Conservation (phyloP, 2,329 filamentous ascomycete species). For the Cladosporium sp. region DNA sequence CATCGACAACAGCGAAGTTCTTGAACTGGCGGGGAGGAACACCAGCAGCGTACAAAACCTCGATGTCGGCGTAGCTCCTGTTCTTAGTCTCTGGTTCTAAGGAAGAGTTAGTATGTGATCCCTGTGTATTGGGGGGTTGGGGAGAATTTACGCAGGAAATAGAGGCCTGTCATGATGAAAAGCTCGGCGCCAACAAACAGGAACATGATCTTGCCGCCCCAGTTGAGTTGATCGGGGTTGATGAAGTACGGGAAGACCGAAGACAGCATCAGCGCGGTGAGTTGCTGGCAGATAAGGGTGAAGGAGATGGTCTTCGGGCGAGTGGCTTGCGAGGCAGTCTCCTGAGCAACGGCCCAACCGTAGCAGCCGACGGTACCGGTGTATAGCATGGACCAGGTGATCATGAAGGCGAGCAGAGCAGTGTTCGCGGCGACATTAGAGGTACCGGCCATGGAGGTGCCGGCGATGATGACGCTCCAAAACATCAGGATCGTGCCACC, state of each 20-base stretch:
- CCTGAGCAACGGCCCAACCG: slow-evolving; percentile 31
- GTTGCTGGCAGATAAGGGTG: slow-evolving; percentile 34
- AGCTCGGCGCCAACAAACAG: slow-evolving; percentile 40
- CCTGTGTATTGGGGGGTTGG: no score
- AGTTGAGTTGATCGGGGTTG: slow-evolving; percentile 42
- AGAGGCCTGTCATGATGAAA: slow-evolving; percentile 35
- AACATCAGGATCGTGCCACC: slow-evolving; percentile 28
- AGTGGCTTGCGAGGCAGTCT: slow-evolving; percentile 28
- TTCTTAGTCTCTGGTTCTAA: slow-evolving; percentile 42
- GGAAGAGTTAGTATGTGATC: no score
- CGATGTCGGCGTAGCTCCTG: slow-evolving; percentile 40
- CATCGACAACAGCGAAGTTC: slow-evolving; percentile 27
- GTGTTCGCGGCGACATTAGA: slow-evolving; percentile 26
- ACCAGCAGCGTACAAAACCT: slow-evolving; percentile 26
- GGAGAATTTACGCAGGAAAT: slow-evolving; percentile 30
- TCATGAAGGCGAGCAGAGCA: slow-evolving; percentile 30
- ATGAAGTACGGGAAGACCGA: slow-evolving; percentile 42
- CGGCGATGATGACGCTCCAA: slow-evolving; percentile 29
- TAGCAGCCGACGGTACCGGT: slow-evolving; percentile 30
- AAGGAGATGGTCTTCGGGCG: slow-evolving; percentile 31
- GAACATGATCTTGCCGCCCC: slow-evolving; percentile 43
- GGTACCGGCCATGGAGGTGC: slow-evolving; percentile 25
- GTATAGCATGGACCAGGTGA: slow-evolving; percentile 32
- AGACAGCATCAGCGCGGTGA: slow-evolving; percentile 40
- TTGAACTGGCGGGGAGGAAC: slow-evolving; percentile 28